Conservation (phyloP, 2,329 filamentous ascomycete species). For the Beauveria scarabaeidicola region DNA sequence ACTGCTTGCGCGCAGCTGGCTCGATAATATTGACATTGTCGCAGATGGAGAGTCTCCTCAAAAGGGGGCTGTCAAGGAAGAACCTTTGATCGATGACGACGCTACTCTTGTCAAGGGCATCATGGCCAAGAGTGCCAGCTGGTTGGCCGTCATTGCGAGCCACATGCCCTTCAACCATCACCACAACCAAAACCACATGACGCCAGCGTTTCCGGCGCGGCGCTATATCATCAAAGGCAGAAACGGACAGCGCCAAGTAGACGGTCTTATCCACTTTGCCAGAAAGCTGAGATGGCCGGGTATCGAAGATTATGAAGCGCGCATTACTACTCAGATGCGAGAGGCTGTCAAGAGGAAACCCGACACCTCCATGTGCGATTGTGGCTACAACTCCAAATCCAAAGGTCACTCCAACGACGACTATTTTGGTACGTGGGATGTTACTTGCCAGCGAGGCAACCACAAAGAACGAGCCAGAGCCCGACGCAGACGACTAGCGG, state of each 20-base stretch:
- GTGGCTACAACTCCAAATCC: not conserved
- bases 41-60: slow-evolving; percentile 27
- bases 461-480: slow-evolving; percentile 27
- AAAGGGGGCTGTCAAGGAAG: slow-evolving; percentile 1
- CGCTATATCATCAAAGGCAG: slow-evolving; percentile 46
- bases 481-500: slow-evolving; percentile 46
- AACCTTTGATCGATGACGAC: not conserved
- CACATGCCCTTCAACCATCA: slow-evolving; percentile 40
- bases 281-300: slow-evolving; percentile 54
- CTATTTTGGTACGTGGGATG: slow-evolving; percentile 38
- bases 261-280: slow-evolving; percentile 56
- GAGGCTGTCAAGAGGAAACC: slow-evolving; percentile 30
- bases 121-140: slow-evolving; percentile 30
- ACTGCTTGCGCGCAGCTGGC: slow-evolving; percentile 54
- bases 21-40: slow-evolving; percentile 57
- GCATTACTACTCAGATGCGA: slow-evolving; percentile 40
- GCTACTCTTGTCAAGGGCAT: slow-evolving; percentile 13
- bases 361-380: slow-evolving; percentile 11
- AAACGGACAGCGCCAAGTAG: slow-evolving; percentile 49
- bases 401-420: slow-evolving; percentile 21
- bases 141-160: slow-evolving; percentile 51
- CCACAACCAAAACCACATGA: slow-evolving; percentile 25
- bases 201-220: slow-evolving; percentile 22
- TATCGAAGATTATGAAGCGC: slow-evolving; percentile 41
- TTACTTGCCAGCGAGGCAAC: slow-evolving; percentile 22